These are phyloP conservation scores for Daucus carota DNA, from an alignment of 129 eudicot genomes.

Conservation along the genomic window DH1_v3.0 NC_030384.2:50437001-50437500, in stretches of 20 bases:
- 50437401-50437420: not conserved
- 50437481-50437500: not conserved
- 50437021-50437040: constrained; percentile 97
- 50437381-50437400: not conserved
- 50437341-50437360: constrained; percentile 38
- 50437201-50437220: constrained; percentile 92
- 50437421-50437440: too few relatives aligned
- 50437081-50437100: not conserved
- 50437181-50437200: constrained; percentile 86
- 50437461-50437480: too few relatives aligned
- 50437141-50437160: not conserved
- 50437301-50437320: constrained; percentile 95
- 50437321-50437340: constrained; percentile 55
- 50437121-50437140: not conserved
- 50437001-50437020: constrained; percentile 86
- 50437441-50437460: too few relatives aligned
- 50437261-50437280: constrained; percentile 88
- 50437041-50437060: constrained; percentile 71
- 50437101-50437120: not conserved
- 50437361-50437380: constrained; percentile 7
- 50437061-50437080: not conserved
- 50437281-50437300: constrained; percentile 96
- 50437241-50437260: constrained; percentile 97
- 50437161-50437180: not conserved
- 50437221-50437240: constrained; percentile 89